Evolutionary conservation across 306 rosid genomes (phyloP).

Genomic region (Abrus precatorius): DNA sequence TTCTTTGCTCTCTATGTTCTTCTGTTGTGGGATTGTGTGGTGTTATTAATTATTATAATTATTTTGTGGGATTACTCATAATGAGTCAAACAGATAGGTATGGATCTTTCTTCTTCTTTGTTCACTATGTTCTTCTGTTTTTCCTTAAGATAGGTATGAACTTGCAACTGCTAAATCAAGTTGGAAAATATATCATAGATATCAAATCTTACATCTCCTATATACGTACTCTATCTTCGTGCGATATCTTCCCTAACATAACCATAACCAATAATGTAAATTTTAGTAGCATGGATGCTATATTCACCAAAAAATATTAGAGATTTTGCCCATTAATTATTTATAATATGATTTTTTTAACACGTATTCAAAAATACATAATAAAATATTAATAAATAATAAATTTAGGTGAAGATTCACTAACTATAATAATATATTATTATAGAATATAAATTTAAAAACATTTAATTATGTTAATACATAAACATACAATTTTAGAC

Average conservation of each 20-base stretch:
- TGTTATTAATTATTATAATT: conserved; percentile 7
- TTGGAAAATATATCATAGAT: not conserved
- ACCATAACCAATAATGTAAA: not conserved
- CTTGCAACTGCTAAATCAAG: conserved; percentile 1
- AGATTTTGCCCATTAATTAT: not conserved
- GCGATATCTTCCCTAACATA: not conserved
- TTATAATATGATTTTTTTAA: not conserved
- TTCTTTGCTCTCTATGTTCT: not conserved
- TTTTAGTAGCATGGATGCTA: not conserved
- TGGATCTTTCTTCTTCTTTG: not conserved
- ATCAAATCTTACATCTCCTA: conserved; percentile 24
- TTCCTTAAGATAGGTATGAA: conserved; percentile 31
- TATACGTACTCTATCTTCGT: not conserved
- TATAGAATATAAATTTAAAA: no score
- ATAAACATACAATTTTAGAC: no score
- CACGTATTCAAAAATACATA: no score
- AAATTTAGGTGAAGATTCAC: no score
- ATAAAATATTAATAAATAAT: no score
- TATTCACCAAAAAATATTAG: not conserved
- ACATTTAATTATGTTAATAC: no score
- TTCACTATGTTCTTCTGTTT: not conserved
- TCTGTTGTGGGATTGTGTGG: not conserved
- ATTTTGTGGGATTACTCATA: not conserved
- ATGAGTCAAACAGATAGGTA: conserved; percentile 6
- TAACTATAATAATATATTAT: no score